Evolutionary conservation across 2,329 filamentous ascomycete genomes (phyloP).

Genomic region (Botrytis galanthina): DNA sequence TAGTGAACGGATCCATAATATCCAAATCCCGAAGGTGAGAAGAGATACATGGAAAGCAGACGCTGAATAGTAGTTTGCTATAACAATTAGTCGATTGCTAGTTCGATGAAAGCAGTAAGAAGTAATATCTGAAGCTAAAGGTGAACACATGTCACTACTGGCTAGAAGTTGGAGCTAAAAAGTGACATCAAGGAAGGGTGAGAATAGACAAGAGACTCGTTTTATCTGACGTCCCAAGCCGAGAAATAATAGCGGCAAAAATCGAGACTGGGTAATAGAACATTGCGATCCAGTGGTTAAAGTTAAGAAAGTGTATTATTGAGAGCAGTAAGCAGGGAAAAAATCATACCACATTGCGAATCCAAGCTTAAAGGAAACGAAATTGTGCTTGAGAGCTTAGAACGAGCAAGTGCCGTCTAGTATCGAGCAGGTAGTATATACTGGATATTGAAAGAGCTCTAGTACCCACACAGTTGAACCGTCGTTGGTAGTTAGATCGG

Average conservation of each 20-base stretch:
- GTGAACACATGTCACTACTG: background rate
- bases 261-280: background rate
- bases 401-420: background rate
- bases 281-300: background rate
- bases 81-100: fast-evolving
- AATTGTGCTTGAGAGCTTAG: background rate
- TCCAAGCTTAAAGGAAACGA: background rate
- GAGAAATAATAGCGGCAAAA: background rate
- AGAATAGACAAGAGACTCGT: background rate
- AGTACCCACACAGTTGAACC: background rate
- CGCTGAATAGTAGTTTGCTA: background rate
- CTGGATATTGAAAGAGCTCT: background rate
- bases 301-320: background rate
- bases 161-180: background rate
- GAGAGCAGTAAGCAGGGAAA: background rate
- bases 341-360: background rate
- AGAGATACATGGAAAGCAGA: background rate
- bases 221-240: background rate
- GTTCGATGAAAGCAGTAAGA: background rate
- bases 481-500: background rate
- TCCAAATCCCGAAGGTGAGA: background rate
- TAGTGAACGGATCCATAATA: background rate
- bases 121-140: background rate
- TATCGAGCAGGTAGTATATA: background rate
- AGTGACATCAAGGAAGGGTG: background rate